phyloP scores from a whole-genome alignment of 805 yeast genomes.

The Wickerhamiella bombiphila region DNA sequence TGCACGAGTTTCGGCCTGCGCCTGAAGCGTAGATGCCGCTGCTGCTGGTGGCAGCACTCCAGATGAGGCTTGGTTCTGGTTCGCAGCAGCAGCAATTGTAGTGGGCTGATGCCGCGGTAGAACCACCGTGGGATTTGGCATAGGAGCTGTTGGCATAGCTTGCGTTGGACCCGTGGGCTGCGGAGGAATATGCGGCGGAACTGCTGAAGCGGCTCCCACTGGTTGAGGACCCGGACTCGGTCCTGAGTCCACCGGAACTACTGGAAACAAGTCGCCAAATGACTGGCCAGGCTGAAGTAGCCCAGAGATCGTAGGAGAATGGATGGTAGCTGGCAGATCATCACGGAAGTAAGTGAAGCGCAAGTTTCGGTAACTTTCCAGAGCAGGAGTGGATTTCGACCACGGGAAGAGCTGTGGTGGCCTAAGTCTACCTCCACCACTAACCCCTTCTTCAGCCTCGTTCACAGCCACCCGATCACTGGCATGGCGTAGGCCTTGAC shows the following conservation, averaged over 20 bases:
- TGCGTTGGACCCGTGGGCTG: background rate
- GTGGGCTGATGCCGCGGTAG: too few species aligned
- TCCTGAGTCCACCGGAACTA: background rate
- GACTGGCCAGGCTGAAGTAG: conserved; percentile 44
- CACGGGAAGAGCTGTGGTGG: conserved; percentile 69
- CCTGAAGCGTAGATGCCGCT: background rate
- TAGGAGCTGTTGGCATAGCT: too few species aligned
- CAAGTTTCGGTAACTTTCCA: conserved; percentile 33
- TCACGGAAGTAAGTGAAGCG: conserved; percentile 88
- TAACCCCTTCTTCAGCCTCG: conserved; percentile 47
- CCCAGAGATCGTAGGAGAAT: conserved; percentile 78
- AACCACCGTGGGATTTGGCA: too few species aligned
- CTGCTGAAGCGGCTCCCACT: conserved; percentile 1
- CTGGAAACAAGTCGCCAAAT: conserved; percentile 49
- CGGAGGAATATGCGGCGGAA: conserved; percentile 3
- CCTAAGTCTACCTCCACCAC: conserved; percentile 43
- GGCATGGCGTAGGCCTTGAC: conserved; percentile 16
- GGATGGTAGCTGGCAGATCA: conserved; percentile 76
- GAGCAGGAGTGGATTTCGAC: conserved; percentile 27
- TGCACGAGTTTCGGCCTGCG: background rate
- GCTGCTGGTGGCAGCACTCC: background rate
- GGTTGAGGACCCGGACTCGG: conserved; percentile 1
- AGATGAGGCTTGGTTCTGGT: background rate
- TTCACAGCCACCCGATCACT: conserved; percentile 30
- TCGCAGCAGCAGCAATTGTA: background rate